Base-by-base conservation (phyloP, 2,329 filamentous ascomycete species). In the Aspergillus piperis region DNA sequence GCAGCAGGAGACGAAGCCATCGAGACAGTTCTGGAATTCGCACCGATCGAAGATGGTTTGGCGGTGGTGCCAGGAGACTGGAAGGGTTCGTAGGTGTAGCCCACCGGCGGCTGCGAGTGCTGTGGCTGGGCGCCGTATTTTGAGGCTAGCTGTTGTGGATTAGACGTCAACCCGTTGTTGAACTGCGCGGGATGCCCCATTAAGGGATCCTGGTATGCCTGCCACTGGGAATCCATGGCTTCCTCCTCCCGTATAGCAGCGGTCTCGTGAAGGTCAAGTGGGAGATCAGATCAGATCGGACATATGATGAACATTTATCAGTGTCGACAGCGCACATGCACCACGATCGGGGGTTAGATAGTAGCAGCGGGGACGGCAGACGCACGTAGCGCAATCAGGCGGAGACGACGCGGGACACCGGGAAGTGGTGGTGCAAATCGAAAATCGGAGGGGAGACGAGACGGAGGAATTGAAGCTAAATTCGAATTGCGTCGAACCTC, bases 51-150 rank as follows among this genome's bases (percentile, higher is more conserved):
- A 19, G 75, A 66, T 38, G 71, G 62, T 59, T 74, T 76, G 30
- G 73, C 64, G 19, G 70, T 64, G 19, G 70, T 68, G 58, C 68
- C 68, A 54, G 77, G 76, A 21, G 73, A 73, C 73, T 88, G 86
- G 73, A 89, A 90, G 70, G 87, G 82, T 68, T 90, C 87, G 75
- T 90, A 90, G 67, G 87, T 86, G 77, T 86, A 90, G 72, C 82
- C 82, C 65, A 82, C 80, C 52, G 85, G 83, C 61, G 84, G 80
- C 71, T 86, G 80, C 63, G 71, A 74, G 63, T 75, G 74, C 64
- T 73, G 80, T 72, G 74, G 73, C 70, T 80, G 79, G 62, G 69
- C 71, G 64, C 72, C 70, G 70, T 76, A 78, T 73, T 83, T 83
- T 68, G 84, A 80, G 71, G 79, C 75, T 64, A 76, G 66, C 65